Conservation (phyloP, 805 yeast genomes). For the Blastobotrys terrestris region DNA sequence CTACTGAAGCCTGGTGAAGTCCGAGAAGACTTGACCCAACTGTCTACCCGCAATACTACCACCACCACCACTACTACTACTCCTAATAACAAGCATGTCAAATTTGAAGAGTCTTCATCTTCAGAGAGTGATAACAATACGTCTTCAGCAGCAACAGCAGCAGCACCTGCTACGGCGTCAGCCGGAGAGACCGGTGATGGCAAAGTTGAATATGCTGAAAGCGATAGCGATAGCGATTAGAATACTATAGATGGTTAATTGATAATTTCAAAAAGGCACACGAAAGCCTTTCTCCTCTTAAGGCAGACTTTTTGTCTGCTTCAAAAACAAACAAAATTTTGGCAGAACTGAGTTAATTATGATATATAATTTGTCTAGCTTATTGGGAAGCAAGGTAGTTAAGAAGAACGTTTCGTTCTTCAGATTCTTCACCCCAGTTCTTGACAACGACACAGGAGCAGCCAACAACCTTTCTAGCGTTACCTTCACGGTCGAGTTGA, state of each 20-base stretch:
- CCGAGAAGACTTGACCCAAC: slow-evolving; percentile 73
- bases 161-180: neutral
- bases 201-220: slow-evolving; percentile 2
- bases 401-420: slow-evolving; percentile 92
- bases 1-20: slow-evolving; percentile 55
- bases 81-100: slow-evolving; percentile 15
- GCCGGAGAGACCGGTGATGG: neutral
- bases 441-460: slow-evolving; percentile 99
- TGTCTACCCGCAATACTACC: slow-evolving; percentile 48
- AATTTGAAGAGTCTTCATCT: slow-evolving; percentile 5
- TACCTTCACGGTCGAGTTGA: slow-evolving; percentile 99
- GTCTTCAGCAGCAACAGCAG: neutral
- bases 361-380: slow-evolving; percentile 16
- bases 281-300: neutral
- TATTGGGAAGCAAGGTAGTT: slow-evolving; percentile 92
- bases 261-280: too few relatives aligned
- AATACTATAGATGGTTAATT: neutral
- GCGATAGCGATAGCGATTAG: slow-evolving; percentile 6
- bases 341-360: neutral
- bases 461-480: slow-evolving; percentile 99
- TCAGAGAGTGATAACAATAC: neutral
- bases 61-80: slow-evolving; percentile 1
- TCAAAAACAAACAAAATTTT: neutral
- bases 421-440: slow-evolving; percentile 99
- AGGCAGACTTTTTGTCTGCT: neutral